Evolutionary conservation across 306 rosid species (phyloP).

Genomic region (Vigna trinervia): DNA sequence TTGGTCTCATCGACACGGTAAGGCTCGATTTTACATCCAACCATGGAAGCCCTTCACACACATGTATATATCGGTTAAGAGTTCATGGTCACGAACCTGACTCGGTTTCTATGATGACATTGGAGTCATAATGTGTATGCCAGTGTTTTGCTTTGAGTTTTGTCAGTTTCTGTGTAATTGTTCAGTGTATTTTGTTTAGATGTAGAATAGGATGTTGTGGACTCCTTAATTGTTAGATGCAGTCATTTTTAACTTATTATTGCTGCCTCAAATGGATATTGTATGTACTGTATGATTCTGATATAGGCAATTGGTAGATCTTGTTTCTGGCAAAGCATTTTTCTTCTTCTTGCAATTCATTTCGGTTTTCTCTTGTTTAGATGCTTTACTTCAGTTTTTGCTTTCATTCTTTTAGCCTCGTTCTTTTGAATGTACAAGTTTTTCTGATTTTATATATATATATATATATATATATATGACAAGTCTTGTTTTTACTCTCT

Average conservation of each 20-base stretch:
- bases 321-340: slow-evolving; percentile 2
- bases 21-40: slow-evolving; percentile 88
- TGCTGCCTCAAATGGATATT: slow-evolving; percentile 46
- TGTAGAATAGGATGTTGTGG: slow-evolving; percentile 43
- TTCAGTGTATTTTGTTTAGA: slow-evolving; percentile 46
- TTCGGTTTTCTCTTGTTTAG: not conserved
- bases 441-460: not conserved
- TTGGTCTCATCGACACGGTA: slow-evolving; percentile 64
- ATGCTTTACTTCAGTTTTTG: not conserved
- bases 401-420: not conserved
- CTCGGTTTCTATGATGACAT: slow-evolving; percentile 66
- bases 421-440: not conserved
- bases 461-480: no score
- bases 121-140: slow-evolving; percentile 47
- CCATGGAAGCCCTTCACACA: slow-evolving; percentile 88
- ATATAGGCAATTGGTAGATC: slow-evolving; percentile 37
- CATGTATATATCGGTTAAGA: slow-evolving; percentile 92
- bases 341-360: not conserved
- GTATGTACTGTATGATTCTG: slow-evolving; percentile 51
- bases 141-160: slow-evolving; percentile 29
- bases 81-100: slow-evolving; percentile 86
- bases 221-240: no score
- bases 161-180: slow-evolving; percentile 40
- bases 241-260: slow-evolving; percentile 35
- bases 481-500: no score